Percentiles rank a stretch among this genome's conserved stretches.
Evolutionary conservation across 1,139 yeast genomes (phyloP).

Genomic region (Protomyces macrosporus): DNA sequence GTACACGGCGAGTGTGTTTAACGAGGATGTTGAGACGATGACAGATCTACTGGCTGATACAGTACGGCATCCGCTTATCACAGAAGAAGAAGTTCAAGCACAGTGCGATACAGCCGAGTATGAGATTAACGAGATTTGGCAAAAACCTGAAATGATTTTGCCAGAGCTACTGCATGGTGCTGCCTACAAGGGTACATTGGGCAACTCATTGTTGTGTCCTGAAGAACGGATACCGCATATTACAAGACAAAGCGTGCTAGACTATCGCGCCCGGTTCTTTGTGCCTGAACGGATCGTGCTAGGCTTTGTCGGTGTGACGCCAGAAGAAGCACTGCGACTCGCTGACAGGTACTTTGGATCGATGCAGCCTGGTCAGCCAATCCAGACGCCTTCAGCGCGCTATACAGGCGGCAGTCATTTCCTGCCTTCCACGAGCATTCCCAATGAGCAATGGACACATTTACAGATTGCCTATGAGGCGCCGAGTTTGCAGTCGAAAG

Average conservation of each 20-base stretch:
- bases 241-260: constrained; percentile 49
- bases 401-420: constrained; percentile 75
- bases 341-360: constrained; percentile 62
- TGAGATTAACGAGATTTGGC: constrained; percentile 75
- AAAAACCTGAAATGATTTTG: constrained; percentile 76
- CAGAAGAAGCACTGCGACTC: constrained; percentile 60
- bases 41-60: constrained; percentile 75
- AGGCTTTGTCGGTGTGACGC: constrained; percentile 82
- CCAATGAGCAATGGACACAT: constrained; percentile 60
- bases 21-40: constrained; percentile 78
- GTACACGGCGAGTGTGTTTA: constrained; percentile 92
- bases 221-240: constrained; percentile 58
- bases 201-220: constrained; percentile 82
- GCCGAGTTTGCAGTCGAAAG: constrained; percentile 73
- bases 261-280: constrained; percentile 63
- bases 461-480: constrained; percentile 88
- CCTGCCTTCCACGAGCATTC: constrained; percentile 44
- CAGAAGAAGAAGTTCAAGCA: constrained; percentile 66
- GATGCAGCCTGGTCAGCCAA: constrained; percentile 42
- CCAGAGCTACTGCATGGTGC: constrained; percentile 84
- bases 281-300: constrained; percentile 79
- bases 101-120: constrained; percentile 70
- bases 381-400: constrained; percentile 30
- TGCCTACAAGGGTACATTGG: constrained; percentile 74
- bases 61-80: constrained; percentile 60